Percentiles rank a stretch among this genome's conserved stretches.
Conservation (phyloP, 2,329 filamentous ascomycete species). For the Polytolypa hystricis region DNA sequence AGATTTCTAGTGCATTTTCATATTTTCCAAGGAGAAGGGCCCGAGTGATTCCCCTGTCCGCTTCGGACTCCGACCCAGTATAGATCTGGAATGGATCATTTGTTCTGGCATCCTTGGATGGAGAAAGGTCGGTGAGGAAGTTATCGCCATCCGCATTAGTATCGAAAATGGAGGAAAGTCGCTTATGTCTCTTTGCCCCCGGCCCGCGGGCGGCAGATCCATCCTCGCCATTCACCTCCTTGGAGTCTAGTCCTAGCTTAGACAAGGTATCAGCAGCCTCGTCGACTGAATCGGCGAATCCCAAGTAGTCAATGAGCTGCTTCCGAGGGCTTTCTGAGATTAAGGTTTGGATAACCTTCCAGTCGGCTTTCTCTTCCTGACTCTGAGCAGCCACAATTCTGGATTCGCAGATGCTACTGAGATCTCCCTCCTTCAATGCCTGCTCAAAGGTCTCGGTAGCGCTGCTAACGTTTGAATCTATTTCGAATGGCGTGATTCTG, state of each 20-base stretch:
- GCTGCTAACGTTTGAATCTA: constrained; percentile 73
- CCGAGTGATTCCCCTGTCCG: constrained; percentile 78
- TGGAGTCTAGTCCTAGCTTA: constrained; percentile 32
- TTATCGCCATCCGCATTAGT: constrained; percentile 61
- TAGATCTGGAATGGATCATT: constrained; percentile 91
- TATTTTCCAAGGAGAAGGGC: constrained; percentile 86
- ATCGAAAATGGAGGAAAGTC: constrained; percentile 72
- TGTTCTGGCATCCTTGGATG: constrained; percentile 83
- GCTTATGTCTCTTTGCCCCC: constrained; percentile 46
- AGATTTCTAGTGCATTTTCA: constrained; percentile 77
- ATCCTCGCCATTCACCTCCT: constrained; percentile 34
- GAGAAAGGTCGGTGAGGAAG: constrained; percentile 73
- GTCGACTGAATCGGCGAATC: constrained; percentile 58
- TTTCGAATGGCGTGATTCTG: constrained; percentile 74
- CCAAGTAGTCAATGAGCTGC: constrained; percentile 77
- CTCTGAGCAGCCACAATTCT: constrained; percentile 64
- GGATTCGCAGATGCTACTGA: constrained; percentile 66
- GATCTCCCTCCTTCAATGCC: constrained; percentile 64
- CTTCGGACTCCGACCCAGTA: constrained; percentile 66
- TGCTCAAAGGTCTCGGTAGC: constrained; percentile 81
- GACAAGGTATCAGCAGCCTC: constrained; percentile 34
- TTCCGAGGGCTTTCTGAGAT: constrained; percentile 76
- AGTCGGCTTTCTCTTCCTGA: constrained; percentile 90
- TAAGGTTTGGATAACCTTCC: constrained; percentile 85
- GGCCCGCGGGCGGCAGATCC: constrained; percentile 39